Base-by-base conservation (phyloP, 228 moss, liverwort and hornwort genomes). In the Sphagnum magellanicum region DNA sequence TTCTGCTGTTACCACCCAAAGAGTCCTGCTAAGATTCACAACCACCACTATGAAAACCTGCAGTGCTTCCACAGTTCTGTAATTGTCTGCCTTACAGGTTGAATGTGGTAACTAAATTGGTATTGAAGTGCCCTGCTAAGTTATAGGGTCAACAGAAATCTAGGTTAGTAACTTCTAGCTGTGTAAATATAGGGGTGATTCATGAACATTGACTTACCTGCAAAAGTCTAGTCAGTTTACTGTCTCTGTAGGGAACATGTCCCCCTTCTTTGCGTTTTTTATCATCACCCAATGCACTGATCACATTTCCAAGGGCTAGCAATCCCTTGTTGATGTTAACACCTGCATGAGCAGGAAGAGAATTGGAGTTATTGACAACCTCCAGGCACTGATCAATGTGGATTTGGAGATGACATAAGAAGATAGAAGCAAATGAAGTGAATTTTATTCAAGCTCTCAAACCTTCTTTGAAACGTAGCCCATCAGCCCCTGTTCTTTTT, bases 401-500 rank as follows among this genome's bases (percentile, higher is more conserved):
- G 32, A 32, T 32, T 32, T 32, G 32, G 32, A 32, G 32, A 32
- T 32, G 32, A 32, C 32, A 32, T 32, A 32, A 32, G 32, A 32
- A 32, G 32, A 32, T 32, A 32, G 32, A 32, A 32, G 32, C 32
- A 32, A 32, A 32, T 32, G 32, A 32, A 32, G 32, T 32, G 32
- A 32, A 3, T 32, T 32, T 32, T 32, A 32, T 32, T 32, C 32
- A 2, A 32, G 32, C 32, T 32, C 32, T 32, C 32, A 4, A 50
- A 93, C 97, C 97, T 97, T 97, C 97, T 89, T 97, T 97, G 68
- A 97, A 97, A 4, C 97, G 93, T 63, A 90, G 77, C 69, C 97
- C 97, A 69, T 97, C 97, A 63, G 97, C 97, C 65, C 93, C 93
- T 49, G 97, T 97, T 83, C 90, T 79, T 77, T 97, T 97, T 5